phyloP scores from a whole-genome alignment of 305 asterid genomes.

The Salvia sclarea region DNA sequence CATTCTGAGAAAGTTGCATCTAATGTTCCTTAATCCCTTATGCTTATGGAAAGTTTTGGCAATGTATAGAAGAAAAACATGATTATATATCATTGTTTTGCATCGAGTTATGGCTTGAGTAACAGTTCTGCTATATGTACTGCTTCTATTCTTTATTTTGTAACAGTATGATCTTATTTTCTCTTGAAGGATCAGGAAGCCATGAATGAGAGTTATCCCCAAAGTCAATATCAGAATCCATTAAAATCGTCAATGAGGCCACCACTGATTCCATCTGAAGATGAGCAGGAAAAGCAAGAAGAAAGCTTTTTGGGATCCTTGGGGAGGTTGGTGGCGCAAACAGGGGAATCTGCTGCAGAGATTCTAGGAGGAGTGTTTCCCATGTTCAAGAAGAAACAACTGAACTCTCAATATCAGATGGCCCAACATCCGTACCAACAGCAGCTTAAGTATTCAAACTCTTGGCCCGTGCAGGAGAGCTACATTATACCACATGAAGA shows the following conservation, averaged over 20 bases:
- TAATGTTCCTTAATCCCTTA: neutral
- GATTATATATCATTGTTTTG: neutral
- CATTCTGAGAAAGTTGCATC: neutral
- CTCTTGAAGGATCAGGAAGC: conserved; percentile 46
- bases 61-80: neutral
- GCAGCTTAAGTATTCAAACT: conserved; percentile 45
- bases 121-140: neutral
- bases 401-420: conserved; percentile 39
- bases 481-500: conserved; percentile 74
- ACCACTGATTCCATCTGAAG: conserved; percentile 70
- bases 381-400: conserved; percentile 49
- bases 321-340: conserved; percentile 56
- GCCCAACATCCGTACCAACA: conserved; percentile 49
- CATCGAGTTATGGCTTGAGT: neutral
- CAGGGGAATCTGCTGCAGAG: conserved; percentile 70
- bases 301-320: conserved; percentile 72
- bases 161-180: conserved; percentile 18
- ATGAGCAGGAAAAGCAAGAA: conserved; percentile 79
- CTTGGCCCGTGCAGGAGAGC: conserved; percentile 88
- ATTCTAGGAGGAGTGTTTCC: conserved; percentile 73
- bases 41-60: neutral
- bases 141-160: neutral
- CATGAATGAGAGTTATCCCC: conserved; percentile 39
- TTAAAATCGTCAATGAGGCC: conserved; percentile 53
- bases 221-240: conserved; percentile 52